These are phyloP conservation scores for Hirsutella rhossiliensis DNA, from an alignment of 2,329 filamentous ascomycete species.

Conservation along the genomic window DNA sequence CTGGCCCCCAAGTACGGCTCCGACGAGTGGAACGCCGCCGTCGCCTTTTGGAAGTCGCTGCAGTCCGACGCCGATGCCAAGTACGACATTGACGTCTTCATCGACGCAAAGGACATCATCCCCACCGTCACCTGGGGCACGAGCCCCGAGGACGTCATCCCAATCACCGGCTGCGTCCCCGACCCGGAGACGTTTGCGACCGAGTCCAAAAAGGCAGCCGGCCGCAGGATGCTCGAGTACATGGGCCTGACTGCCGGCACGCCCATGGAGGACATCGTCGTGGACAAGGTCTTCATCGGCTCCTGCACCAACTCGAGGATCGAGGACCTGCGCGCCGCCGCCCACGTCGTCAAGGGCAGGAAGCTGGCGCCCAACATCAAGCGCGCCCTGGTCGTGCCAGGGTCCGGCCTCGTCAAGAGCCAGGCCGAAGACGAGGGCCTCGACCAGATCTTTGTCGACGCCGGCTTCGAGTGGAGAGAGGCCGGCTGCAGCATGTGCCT, in stretches of 20 bases:
- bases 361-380: conserved; percentile 83
- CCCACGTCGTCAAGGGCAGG: conserved; percentile 74
- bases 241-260: conserved; percentile 87
- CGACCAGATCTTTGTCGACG: conserved; percentile 81
- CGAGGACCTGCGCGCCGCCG: conserved; percentile 83
- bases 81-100: conserved; percentile 80
- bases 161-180: conserved; percentile 84
- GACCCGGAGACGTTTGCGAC: conserved; percentile 78
- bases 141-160: conserved; percentile 89
- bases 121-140: conserved; percentile 97
- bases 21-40: conserved; percentile 79
- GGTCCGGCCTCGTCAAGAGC: conserved; percentile 86
- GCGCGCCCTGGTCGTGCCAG: conserved; percentile 91
- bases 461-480: conserved; percentile 96
- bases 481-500: conserved; percentile 98
- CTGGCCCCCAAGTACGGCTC: conserved; percentile 77
- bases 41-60: conserved; percentile 77
- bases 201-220: conserved; percentile 68
- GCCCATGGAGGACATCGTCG: conserved; percentile 76
- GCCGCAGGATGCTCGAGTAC: conserved; percentile 78
- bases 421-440: conserved; percentile 87
- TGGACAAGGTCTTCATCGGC: conserved; percentile 97
- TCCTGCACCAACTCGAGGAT: conserved; percentile 97
- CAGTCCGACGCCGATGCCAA: conserved; percentile 79
- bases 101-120: conserved; percentile 84